phyloP scores from a whole-genome alignment of 2,329 filamentous ascomycete genomes.

The Alternaria angustiovoidea region DNA sequence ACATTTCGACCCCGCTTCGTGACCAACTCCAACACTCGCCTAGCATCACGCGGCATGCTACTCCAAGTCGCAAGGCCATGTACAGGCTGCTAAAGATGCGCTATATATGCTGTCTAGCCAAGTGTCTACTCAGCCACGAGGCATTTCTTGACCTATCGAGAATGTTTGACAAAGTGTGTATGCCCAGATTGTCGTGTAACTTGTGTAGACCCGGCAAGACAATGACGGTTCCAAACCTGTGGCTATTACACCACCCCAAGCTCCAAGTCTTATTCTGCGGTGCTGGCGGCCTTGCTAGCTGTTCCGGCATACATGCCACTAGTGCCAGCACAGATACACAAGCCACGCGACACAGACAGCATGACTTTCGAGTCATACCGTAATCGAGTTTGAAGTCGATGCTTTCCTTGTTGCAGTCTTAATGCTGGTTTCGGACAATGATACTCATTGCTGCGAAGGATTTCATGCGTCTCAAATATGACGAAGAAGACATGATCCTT shows the following conservation, averaged over 20 bases:
- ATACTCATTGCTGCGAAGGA: neutral
- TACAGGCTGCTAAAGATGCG: neutral
- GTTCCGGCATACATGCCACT: conserved; percentile 20
- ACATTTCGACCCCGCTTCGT: conserved; percentile 14
- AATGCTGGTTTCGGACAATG: neutral
- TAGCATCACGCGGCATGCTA: conserved; percentile 7
- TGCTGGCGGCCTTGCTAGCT: conserved; percentile 10
- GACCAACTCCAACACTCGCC: conserved; percentile 8
- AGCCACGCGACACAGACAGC: conserved; percentile 19
- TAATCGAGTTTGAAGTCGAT: neutral
- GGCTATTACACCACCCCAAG: conserved; percentile 27
- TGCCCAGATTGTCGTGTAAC: conserved; percentile 28
- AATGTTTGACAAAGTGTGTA: neutral
- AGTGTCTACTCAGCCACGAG: conserved; percentile 11
- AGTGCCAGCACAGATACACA: conserved; percentile 22
- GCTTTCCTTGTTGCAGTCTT: neutral
- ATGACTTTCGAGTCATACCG: conserved; percentile 3
- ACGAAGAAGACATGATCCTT: neutral
- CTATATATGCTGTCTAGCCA: conserved; percentile 19
- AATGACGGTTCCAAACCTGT: conserved; percentile 18
- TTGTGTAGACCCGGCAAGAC: conserved; percentile 23
- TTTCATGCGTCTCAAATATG: neutral
- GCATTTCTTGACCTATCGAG: conserved; percentile 21
- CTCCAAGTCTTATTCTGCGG: conserved; percentile 5
- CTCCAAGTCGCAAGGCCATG: conserved; percentile 2